These are phyloP conservation scores for Prunus kanzakura DNA, from an alignment of 306 rosid genomes.

Conservation along the genomic window DNA sequence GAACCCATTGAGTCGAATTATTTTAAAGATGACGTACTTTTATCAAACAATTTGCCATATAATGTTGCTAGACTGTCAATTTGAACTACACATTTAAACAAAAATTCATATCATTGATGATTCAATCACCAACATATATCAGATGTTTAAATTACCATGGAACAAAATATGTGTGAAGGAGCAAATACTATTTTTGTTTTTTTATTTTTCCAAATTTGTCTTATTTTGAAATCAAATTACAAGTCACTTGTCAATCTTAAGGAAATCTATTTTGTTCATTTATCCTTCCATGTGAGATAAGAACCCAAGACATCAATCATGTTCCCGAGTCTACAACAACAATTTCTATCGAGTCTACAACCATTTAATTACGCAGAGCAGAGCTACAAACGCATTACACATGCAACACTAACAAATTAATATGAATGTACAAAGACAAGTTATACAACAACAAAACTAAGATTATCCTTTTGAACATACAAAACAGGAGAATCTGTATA, in stretches of 20 bases:
- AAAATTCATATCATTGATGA: too few relatives aligned
- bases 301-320: background rate
- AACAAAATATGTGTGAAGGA: background rate
- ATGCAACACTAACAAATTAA: constrained; percentile 11
- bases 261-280: background rate
- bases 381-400: constrained; percentile 1
- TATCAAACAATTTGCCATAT: background rate
- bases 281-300: background rate
- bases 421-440: constrained; percentile 15
- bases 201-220: too few relatives aligned
- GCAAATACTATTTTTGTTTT: background rate
- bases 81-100: background rate
- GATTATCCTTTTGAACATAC: constrained; percentile 11
- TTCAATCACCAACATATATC: background rate
- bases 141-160: too few relatives aligned
- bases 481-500: background rate
- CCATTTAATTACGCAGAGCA: background rate
- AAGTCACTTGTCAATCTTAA: background rate
- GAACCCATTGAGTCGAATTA: background rate
- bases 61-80: too few relatives aligned
- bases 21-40: background rate
- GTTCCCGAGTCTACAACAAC: background rate
- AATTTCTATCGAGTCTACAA: background rate
- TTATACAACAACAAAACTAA: constrained; percentile 6
- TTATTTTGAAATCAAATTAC: background rate